A percentile compares a stretch with the other conserved stretches of the same genome.
Conservation (phyloP, 495 filamentous ascomycete genomes). For the Talaromyces proteolyticus region DNA sequence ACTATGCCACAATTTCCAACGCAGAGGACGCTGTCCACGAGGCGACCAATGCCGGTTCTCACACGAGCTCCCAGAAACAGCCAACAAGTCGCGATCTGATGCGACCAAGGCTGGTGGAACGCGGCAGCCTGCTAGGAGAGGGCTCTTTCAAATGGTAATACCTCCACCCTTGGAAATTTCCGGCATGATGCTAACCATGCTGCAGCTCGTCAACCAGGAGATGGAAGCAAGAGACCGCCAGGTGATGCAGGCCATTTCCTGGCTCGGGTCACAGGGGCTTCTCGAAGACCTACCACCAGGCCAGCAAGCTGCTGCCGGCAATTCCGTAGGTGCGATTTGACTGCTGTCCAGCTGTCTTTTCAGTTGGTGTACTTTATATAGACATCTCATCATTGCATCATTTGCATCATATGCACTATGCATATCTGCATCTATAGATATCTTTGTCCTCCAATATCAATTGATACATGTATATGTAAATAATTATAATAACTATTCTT, state of each 20-base stretch:
- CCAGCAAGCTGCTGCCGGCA: no score
- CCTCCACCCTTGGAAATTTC: no score
- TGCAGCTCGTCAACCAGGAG: conserved; percentile 42
- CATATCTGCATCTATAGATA: no score
- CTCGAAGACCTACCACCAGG: conserved; percentile 11
- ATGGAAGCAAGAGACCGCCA: conserved; percentile 36
- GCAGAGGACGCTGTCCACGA: conserved; percentile 36
- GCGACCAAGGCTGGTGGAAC: conserved; percentile 24
- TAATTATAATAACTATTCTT: no score
- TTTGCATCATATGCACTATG: no score
- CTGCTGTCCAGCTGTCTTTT: background rate
- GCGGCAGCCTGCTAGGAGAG: conserved; percentile 19
- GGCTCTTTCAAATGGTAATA: conserved; percentile 48
- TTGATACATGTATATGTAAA: no score
- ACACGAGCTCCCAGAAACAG: conserved; percentile 30
- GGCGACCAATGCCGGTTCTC: conserved; percentile 41
- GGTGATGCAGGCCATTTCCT: conserved; percentile 37
- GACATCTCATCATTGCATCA: no score
- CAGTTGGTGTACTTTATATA: no score
- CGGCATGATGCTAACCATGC: conserved; percentile 10
- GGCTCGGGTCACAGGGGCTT: conserved; percentile 36
- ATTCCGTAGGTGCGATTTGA: background rate
- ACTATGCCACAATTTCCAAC: conserved; percentile 40
- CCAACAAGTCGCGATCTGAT: conserved; percentile 7
- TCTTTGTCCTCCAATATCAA: no score